Evolutionary conservation across 1,284 basidiomycete species (phyloP), one percentile per base, ranked within the genome.

Genomic region (Ceratobasidium sp.): DNA sequence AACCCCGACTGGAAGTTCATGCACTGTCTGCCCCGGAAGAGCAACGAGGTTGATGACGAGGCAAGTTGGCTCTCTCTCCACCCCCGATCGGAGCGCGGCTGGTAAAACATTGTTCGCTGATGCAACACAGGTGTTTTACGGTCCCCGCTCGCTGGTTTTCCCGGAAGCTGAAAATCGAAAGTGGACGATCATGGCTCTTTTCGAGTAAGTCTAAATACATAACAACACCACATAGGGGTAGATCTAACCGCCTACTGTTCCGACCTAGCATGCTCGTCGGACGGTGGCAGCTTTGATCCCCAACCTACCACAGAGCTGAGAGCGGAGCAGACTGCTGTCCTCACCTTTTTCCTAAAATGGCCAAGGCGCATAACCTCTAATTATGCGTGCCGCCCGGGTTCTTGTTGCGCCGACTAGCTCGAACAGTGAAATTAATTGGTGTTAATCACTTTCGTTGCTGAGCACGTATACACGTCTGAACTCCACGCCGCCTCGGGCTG

Each of bases 1-100:
- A 93, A 95, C 65, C 88, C 90, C 1, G 87, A 96, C 81, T 98
- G 97, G 97, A 92, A 93, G 84, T 99, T 99, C 87, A 86, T 99
- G 86, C 97, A 99, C 83, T 99, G 97, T 83, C 87, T 99, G 59
- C 98, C 97, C 19, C 88, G 97, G 59, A 98, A 99, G 85, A 85
- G 89, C 75, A 89, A 99, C 80, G 97, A 99, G 85, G 98, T 98
- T 69, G 92, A 97, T 83, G 96, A 98, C 82, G 94, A 97, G 86
- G 95, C 95, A 82, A 29, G 88, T 86, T 7, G 9, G 43, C 34
- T 56, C 43, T 66, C 37, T 13, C 51, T 44, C 61, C 61, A 62
- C 15, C 32, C 25, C 37, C 52, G 37, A 61, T 76, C 43, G n/a
- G 69, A 67, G 66, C 29, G 49, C 32, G 25, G 32, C 4, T 52